Evolutionary conservation across 1,139 yeast species (phyloP).

Genomic region (Suhomyces ambrosiae): DNA sequence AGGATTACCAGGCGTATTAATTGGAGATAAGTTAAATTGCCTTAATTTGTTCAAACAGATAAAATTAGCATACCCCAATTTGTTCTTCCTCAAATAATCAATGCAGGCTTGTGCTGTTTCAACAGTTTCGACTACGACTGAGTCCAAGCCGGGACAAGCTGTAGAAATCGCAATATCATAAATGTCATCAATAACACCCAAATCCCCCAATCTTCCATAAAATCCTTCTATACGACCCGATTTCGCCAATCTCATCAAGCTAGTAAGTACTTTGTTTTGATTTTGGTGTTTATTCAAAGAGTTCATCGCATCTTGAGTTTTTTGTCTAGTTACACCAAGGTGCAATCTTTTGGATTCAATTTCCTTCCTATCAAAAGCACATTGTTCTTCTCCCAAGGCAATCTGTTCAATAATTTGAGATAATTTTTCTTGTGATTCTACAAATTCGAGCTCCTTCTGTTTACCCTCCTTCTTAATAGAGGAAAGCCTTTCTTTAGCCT

Average conservation of each 20-base stretch:
- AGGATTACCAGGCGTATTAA: slow-evolving; percentile 69
- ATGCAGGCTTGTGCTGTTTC: slow-evolving; percentile 93
- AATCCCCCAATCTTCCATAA: slow-evolving; percentile 86
- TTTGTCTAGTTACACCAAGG: slow-evolving; percentile 59
- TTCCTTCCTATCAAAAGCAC: slow-evolving; percentile 48
- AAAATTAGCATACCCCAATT: slow-evolving; percentile 87
- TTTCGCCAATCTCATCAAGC: slow-evolving; percentile 67
- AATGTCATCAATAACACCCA: slow-evolving; percentile 83
- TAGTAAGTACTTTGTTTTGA: slow-evolving; percentile 71
- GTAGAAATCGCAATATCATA: slow-evolving; percentile 95
- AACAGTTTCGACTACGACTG: slow-evolving; percentile 92
- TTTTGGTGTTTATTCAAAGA: slow-evolving; percentile 61
- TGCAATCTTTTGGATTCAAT: slow-evolving; percentile 56
- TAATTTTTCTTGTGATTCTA: slow-evolving; percentile 46
- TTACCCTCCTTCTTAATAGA: slow-evolving; percentile 56
- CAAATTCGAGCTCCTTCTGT: slow-evolving; percentile 49
- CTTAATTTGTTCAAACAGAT: slow-evolving; percentile 77
- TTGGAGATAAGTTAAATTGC: slow-evolving; percentile 57
- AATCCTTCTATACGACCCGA: slow-evolving; percentile 88
- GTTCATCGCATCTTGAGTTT: slow-evolving; percentile 64
- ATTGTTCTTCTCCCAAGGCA: slow-evolving; percentile 59
- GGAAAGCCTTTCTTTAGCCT: slow-evolving; percentile 49
- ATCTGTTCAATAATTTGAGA: slow-evolving; percentile 56
- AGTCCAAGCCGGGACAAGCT: slow-evolving; percentile 89
- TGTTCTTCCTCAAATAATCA: slow-evolving; percentile 79